phyloP scores from a whole-genome alignment of 208 protist species.

The Crithidia expoeki region DNA sequence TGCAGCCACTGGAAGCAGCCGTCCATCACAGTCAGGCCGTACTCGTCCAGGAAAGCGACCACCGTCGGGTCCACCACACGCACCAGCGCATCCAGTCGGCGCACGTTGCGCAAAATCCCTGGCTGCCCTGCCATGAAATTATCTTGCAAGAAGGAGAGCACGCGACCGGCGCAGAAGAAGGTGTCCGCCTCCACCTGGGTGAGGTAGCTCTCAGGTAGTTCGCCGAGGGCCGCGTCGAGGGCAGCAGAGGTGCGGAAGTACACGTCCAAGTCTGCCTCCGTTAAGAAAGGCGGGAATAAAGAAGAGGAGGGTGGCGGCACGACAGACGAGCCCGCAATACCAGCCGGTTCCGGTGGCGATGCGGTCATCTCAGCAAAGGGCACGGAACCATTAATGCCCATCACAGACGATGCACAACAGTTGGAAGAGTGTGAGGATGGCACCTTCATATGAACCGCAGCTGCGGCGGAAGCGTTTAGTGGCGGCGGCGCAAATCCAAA shows the following conservation, averaged over 20 bases:
- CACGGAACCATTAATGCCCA: no score
- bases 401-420: no score
- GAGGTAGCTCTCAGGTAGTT: constrained; percentile 30
- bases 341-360: no score
- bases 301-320: background rate
- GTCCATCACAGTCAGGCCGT: constrained; percentile 68
- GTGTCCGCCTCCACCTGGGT: constrained; percentile 91
- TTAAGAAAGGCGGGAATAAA: constrained; percentile 14
- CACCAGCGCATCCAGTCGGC: constrained; percentile 64
- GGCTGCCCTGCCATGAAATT: constrained; percentile 90
- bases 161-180: constrained; percentile 87
- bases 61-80: constrained; percentile 21
- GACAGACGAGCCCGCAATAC: background rate
- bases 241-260: constrained; percentile 18
- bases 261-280: constrained; percentile 25
- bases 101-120: constrained; percentile 75
- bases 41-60: constrained; percentile 25
- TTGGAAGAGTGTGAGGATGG: no score
- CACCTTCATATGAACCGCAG: no score
- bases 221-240: constrained; percentile 37
- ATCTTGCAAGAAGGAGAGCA: constrained; percentile 91
- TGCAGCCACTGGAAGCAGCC: constrained; percentile 93
- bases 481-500: background rate
- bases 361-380: no score
- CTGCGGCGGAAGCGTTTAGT: background rate